Conservation (phyloP, 208 protist genomes). For the Naegleria lovaniensis region DNA sequence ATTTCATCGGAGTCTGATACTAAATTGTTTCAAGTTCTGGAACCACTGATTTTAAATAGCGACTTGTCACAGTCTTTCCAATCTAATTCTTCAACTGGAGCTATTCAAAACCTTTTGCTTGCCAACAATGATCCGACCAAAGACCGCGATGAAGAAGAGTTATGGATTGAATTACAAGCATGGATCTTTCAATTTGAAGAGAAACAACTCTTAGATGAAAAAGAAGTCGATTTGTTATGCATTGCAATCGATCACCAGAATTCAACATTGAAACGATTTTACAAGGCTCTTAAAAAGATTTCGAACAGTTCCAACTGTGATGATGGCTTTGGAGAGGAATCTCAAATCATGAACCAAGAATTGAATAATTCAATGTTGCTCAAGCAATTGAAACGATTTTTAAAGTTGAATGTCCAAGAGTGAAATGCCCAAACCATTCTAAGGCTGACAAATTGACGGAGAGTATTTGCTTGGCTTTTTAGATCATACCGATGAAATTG, state of each 20-base stretch:
- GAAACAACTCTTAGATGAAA: background rate
- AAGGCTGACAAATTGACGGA: too few species aligned
- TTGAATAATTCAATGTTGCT: background rate
- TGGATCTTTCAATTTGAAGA: background rate
- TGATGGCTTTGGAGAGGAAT: background rate
- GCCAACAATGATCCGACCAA: background rate
- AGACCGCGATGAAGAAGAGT: background rate
- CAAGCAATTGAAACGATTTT: background rate
- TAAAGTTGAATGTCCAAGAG: background rate
- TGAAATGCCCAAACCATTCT: too few species aligned
- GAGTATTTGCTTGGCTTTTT: too few species aligned
- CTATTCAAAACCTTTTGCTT: too few species aligned
- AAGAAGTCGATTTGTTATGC: background rate
- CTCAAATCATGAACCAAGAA: background rate
- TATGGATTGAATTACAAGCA: background rate
- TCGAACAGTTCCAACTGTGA: too few species aligned
- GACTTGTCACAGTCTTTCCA: background rate
- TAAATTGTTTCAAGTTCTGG: background rate
- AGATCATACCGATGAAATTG: too few species aligned
- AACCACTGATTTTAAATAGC: background rate
- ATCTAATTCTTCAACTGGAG: background rate
- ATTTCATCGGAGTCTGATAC: too few species aligned
- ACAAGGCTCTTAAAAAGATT: too few species aligned
- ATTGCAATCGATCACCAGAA: background rate
- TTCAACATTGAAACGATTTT: background rate